Conservation (phyloP, 169 alveolate species). For the Amoebophrya sp. region DNA sequence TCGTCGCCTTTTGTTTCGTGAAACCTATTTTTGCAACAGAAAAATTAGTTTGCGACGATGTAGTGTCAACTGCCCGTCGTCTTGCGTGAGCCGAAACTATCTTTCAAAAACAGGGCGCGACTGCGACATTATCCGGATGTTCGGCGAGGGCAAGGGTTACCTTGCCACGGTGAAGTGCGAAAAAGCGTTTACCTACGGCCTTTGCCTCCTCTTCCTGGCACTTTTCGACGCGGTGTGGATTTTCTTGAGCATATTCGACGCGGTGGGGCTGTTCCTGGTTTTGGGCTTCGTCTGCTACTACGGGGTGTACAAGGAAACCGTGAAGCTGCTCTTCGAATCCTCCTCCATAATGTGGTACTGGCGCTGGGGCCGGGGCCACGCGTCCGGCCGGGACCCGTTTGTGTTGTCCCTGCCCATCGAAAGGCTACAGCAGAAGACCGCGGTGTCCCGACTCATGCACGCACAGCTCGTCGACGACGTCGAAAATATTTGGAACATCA, state of each 20-base stretch:
- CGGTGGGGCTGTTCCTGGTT: not conserved
- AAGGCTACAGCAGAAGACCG: not conserved
- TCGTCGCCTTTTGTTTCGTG: too few relatives aligned
- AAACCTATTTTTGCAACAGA: too few relatives aligned
- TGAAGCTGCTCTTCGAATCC: not conserved
- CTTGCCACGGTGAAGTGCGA: not conserved
- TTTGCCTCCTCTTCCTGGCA: not conserved
- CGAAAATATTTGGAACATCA: too few relatives aligned
- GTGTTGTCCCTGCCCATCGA: not conserved
- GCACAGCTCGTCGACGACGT: not conserved
- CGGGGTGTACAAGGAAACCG: not conserved
- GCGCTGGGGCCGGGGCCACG: conserved; percentile 1
- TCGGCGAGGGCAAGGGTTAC: not conserved
- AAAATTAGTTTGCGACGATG: too few relatives aligned
- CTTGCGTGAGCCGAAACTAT: too few relatives aligned
- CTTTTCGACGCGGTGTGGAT: not conserved
- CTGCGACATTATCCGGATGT: not conserved
- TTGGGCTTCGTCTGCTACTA: not conserved
- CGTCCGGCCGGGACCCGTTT: not conserved
- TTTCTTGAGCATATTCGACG: not conserved
- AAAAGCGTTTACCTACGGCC: not conserved
- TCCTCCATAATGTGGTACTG: not conserved
- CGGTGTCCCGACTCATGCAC: not conserved
- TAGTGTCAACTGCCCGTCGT: too few relatives aligned
- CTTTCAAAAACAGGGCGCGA: too few relatives aligned